Evolutionary conservation across 768 basidiomycete species (phyloP), one percentile per base, ranked within the genome.

Genomic region (Tricholoma terreum): DNA sequence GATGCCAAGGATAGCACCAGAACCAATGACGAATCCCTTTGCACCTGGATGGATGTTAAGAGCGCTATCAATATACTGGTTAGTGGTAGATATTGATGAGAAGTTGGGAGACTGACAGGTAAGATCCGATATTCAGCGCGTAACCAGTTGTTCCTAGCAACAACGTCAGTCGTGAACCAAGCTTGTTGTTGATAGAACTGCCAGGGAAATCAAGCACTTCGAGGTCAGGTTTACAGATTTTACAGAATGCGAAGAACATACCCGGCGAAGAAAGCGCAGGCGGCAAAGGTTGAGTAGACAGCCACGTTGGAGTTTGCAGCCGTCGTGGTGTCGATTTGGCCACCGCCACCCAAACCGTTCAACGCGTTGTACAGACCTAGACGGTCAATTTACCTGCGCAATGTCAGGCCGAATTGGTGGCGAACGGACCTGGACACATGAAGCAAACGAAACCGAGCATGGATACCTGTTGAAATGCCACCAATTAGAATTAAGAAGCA

Each of bases 151-250:
- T 87, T 57, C 93, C 93, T 15, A 93, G 61, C 27, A 85, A 74
- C 9, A 95, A 82, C 0, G 92, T 90, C 22, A 86, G 65, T 24
- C 84, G 80, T 42, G 89, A 77, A n/a, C 93, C 93, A 24, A 95
- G 76, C 54, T 82, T 82, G 61, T 94, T 94, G 73, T 90, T 90
- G 67, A 92, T 73, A 4, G 89, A 87, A 15, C 90, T 90, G n/a
- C n/a, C n/a, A n/a, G n/a, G n/a, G 50, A 34, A 22, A 43, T 19
- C 19, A 22, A 2, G 27, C 30, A 24, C 15, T n/a, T 17, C 2
- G 8, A 2, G 15, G 24, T 42, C 19, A 58, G 19, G 36, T 40
- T 45, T 12, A 10, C 24, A 22, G 35, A 4, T 40, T 9, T n/a
- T 12, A 4, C 24, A 56, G 31, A 38, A 17, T 54, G 54, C 27